phyloP scores from a whole-genome alignment of 352 stramenopile genomes.

The Globisporangium carolinianum region DNA sequence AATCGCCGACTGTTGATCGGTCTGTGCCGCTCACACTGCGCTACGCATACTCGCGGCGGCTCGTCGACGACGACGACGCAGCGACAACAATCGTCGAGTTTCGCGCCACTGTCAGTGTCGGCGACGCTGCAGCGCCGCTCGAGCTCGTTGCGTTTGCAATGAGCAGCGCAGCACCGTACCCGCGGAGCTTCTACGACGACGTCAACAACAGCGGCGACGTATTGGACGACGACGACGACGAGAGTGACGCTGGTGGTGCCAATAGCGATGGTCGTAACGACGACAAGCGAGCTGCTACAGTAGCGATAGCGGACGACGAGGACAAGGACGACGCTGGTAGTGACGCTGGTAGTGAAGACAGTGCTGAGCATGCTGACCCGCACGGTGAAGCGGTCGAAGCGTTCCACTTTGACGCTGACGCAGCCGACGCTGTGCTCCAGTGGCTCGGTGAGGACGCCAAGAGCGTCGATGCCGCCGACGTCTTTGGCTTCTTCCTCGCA shows the following conservation, averaged over 20 bases:
- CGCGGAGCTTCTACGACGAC: constrained; percentile 70
- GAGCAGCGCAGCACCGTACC: constrained; percentile 42
- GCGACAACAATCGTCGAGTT: constrained; percentile 43
- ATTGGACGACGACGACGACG: constrained; percentile 21
- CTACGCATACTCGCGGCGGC: constrained; percentile 44
- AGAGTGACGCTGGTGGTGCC: constrained; percentile 2
- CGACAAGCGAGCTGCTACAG: neutral
- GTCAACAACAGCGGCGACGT: constrained; percentile 30
- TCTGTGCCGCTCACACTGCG: constrained; percentile 27
- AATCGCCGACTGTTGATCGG: constrained; percentile 8
- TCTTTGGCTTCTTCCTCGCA: constrained; percentile 64
- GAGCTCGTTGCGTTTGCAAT: constrained; percentile 62
- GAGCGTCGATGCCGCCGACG: constrained; percentile 44
- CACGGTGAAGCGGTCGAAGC: constrained; percentile 47
- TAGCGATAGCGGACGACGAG: neutral
- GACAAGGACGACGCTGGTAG: neutral
- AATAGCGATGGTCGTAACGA: constrained; percentile 1
- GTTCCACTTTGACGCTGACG: constrained; percentile 55
- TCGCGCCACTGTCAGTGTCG: constrained; percentile 30
- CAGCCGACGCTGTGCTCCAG: constrained; percentile 33
- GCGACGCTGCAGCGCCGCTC: constrained; percentile 24
- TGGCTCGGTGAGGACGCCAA: constrained; percentile 38
- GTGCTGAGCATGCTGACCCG: constrained; percentile 9
- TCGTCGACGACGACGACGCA: constrained; percentile 14
- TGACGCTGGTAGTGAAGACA: neutral